A percentile compares a stretch with the other conserved stretches of the same genome.
Conservation (phyloP, 1,139 yeast genomes). For the Kurtzmaniella quercitrusa region DNA sequence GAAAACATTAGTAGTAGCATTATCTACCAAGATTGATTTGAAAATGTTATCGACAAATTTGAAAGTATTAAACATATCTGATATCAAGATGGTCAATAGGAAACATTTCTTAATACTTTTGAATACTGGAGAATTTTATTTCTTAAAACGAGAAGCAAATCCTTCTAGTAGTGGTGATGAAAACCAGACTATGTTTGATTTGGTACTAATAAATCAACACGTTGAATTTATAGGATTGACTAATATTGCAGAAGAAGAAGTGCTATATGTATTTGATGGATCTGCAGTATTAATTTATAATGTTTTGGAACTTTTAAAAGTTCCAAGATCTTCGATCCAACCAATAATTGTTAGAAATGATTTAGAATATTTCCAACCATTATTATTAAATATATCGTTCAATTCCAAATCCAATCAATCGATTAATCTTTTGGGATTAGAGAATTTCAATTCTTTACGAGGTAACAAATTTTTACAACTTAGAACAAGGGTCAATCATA, state of each 20-base stretch:
- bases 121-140: conserved; percentile 34
- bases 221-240: conserved; percentile 33
- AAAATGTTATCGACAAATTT: conserved; percentile 26
- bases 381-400: conserved; percentile 16
- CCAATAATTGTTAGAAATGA: conserved; percentile 25
- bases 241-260: conserved; percentile 14
- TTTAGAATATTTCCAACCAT: conserved; percentile 25
- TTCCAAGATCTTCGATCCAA: conserved; percentile 17
- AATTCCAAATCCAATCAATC: conserved; percentile 7
- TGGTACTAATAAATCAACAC: conserved; percentile 26
- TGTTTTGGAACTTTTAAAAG: conserved; percentile 25
- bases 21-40: conserved; percentile 34
- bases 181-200: conserved; percentile 26
- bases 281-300: conserved; percentile 27
- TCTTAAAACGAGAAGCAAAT: conserved; percentile 29
- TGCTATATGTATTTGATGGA: conserved; percentile 28
- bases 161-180: conserved; percentile 5
- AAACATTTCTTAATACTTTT: conserved; percentile 35
- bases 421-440: conserved; percentile 33
- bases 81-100: conserved; percentile 24
- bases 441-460: conserved; percentile 20
- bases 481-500: conserved; percentile 25
- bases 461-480: conserved; percentile 17
- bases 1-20: conserved; percentile 25
- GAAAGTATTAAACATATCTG: conserved; percentile 19